Evolutionary conservation across 768 basidiomycete genomes (phyloP), one percentile per base, ranked within the genome.

Genomic region (Tulasnella calospora): DNA sequence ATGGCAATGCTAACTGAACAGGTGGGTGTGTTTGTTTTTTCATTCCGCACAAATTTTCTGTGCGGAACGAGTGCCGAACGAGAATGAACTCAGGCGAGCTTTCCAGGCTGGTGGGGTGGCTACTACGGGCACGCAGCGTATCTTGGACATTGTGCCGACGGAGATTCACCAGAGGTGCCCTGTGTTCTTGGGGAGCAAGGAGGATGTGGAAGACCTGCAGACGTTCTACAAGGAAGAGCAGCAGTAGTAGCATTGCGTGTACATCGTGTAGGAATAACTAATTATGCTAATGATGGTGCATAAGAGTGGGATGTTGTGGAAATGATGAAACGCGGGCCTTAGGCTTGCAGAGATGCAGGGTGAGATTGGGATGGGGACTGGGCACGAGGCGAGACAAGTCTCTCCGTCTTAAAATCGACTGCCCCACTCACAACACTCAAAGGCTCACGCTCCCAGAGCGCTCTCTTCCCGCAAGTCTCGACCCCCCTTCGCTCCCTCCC

Each of bases 1-100:
- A 98, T 98, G 96, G 93, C 95, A 12, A 96, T 92, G 86, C 85
- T 98, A 83, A 95, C 91, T 2, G 96, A 98, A 82, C 95, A 97
- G 89, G 94, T 92, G 79, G 71, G 88, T 82, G 72, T 67, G 67
- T 8, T n/a, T 74, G 27, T 74, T 47, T 73, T 74, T 61, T 47
- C 27, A 13, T 51, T 6, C 51, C 61, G 10, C 30, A 23, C 55
- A 19, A 44, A 72, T 67, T 70, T 74, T 78, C 76, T 74, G 79
- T 78, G 76, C 71, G 57, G 27, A 23, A 74, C 21, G 61, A 35
- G 72, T 41, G 30, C 17, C 57, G 57, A 77, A 47, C 71, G 44
- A 47, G 35, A 35, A 57, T 71, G 80, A 80, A 38, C 82, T 81
- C 72, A 46, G 38, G 30, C 83, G 80, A 47, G 74, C 79, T 77